Base-by-base conservation (phyloP, 805 yeast species). In the Sugiyamaella qingdaonensis region DNA sequence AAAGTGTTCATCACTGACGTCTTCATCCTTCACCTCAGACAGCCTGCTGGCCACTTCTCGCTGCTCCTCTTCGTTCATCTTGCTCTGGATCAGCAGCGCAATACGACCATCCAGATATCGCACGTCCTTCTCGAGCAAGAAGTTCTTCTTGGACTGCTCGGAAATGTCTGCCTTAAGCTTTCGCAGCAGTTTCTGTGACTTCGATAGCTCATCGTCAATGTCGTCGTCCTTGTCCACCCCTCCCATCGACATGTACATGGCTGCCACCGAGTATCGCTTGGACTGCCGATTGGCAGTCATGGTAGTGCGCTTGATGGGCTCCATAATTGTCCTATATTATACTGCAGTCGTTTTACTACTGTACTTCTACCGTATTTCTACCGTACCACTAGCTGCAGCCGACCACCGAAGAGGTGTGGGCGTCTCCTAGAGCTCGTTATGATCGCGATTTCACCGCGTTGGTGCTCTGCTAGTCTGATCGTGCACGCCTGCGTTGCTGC, bases 71-170 rank as follows among this genome's bases (percentile, higher is more conserved):
- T 61, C 54, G 14, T 68, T 68, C 61, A 70, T 66, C 44, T 66
- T 68, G 60, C 69, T 68, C 46, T 70, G 73, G 42, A 71, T 71
- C 19, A 71, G 62, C 49, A 68, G 61, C 11, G 73, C 73, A 35
- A 71, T 71, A 16, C 74, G 66, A 13, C 68, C 55, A 55, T 71
- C 74, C 33, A 71, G 61, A 47, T 65, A 69, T 44, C 73, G 62
- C 41, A 71, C 71, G 48, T 71, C 73, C 53, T 64, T 65, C 51
- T 71, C 74, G 48, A 68, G 61, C 49, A 68, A 56, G 48, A 69
- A 71, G 55, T 71, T 71, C 35, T 57, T 59, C 54, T 69, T 70
- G 36, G 70, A 64, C 56, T 63, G 71, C 41, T 66, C 67, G 14
- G 72, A 65, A 35, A 71, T 71, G 37, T 60, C 54, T 2, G 67